Conservation (phyloP, 176 grass and related monocot genomes). For the Zoysia pacifica region DNA sequence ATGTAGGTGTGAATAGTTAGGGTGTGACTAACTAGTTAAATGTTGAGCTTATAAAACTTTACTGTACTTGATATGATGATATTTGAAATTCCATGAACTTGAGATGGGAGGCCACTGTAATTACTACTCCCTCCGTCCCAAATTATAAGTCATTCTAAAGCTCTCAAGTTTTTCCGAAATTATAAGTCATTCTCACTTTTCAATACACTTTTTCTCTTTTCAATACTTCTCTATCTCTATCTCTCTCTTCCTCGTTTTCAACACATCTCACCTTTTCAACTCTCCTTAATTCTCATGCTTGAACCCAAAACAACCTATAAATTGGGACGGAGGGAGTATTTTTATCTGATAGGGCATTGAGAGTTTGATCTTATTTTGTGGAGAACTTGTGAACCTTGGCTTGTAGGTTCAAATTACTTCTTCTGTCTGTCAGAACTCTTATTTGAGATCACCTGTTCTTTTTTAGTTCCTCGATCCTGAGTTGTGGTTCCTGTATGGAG, state of each 20-base stretch:
- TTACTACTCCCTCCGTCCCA: too few relatives aligned
- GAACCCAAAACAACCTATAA: too few relatives aligned
- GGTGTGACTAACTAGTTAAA: not conserved
- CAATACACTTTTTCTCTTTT: too few relatives aligned
- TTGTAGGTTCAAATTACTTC: not conserved
- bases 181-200: too few relatives aligned
- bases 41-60: not conserved
- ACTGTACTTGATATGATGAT: not conserved
- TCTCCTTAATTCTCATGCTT: too few relatives aligned
- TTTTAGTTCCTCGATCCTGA: not conserved
- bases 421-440: not conserved
- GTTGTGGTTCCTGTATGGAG: conserved; percentile 20
- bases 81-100: not conserved
- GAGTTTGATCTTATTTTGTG: not conserved
- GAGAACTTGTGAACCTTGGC: not conserved
- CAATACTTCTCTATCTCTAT: too few relatives aligned
- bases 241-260: too few relatives aligned
- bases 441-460: not conserved
- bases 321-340: too few relatives aligned
- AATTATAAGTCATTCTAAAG: too few relatives aligned
- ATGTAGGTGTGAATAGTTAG: not conserved
- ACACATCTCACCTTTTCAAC: too few relatives aligned
- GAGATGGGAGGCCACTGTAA: not conserved
- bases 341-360: not conserved
- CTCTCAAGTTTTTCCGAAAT: too few relatives aligned